Conservation (phyloP, 2,329 filamentous ascomycete genomes). For the Aspergillus thermomutatus region DNA sequence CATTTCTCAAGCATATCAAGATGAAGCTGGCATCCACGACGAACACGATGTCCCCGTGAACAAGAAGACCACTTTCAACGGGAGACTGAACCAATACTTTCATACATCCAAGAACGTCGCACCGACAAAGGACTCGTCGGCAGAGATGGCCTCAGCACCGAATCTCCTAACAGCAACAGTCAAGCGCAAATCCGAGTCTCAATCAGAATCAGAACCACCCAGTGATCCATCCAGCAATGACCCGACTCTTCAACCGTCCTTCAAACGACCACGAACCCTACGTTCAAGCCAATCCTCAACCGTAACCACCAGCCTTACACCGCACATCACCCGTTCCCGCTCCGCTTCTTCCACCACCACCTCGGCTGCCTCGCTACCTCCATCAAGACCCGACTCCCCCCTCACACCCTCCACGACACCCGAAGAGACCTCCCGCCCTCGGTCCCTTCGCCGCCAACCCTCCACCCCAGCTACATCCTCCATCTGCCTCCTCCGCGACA, state of each 20-base stretch:
- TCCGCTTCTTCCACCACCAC: constrained; percentile 6
- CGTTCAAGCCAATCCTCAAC: neutral
- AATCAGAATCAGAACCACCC: neutral
- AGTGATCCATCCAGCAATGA: neutral
- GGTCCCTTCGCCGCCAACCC: constrained; percentile 13
- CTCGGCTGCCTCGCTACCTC: constrained; percentile 1
- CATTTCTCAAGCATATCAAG: neutral
- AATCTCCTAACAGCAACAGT: neutral
- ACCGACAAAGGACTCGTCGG: neutral
- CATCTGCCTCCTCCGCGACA: constrained; percentile 43
- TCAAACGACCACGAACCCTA: constrained; percentile 14
- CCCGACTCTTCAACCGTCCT: constrained; percentile 1
- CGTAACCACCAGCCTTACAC: neutral
- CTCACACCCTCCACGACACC: constrained; percentile 5
- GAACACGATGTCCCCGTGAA: constrained; percentile 30
- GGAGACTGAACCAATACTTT: constrained; percentile 32
- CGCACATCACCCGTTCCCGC: constrained; percentile 17
- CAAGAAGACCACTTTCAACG: constrained; percentile 34
- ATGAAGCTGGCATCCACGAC: neutral
- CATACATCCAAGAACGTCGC: constrained; percentile 15
- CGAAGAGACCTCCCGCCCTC: constrained; percentile 2
- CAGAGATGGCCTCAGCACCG: neutral
- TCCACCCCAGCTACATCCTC: constrained; percentile 10
- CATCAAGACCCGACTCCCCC: neutral
- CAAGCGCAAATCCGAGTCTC: neutral